Evolutionary conservation across 2,329 filamentous ascomycete genomes (phyloP).

Genomic region (Epichloe sylvatica): DNA sequence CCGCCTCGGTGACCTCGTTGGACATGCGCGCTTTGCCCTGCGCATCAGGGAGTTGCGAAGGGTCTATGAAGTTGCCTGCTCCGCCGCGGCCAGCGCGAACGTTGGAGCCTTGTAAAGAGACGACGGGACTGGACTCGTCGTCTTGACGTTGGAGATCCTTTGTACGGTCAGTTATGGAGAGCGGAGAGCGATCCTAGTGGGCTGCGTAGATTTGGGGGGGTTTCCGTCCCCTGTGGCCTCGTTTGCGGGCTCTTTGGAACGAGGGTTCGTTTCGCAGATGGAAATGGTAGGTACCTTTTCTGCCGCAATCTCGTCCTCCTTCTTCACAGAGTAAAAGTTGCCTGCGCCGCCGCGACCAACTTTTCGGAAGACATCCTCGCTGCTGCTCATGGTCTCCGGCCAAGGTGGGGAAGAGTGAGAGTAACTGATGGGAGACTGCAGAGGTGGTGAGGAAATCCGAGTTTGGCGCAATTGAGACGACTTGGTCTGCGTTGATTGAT

Average conservation of each 20-base stretch:
- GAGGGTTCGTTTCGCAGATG: background rate
- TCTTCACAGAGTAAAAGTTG: slow-evolving; percentile 44
- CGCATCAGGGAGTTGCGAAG: slow-evolving; percentile 19
- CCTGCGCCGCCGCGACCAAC: slow-evolving; percentile 50
- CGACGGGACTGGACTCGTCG: background rate
- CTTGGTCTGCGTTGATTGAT: too few relatives aligned
- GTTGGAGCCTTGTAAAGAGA: slow-evolving; percentile 9
- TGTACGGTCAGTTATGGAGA: too few relatives aligned
- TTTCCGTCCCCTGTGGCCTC: background rate
- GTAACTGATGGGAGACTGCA: too few relatives aligned
- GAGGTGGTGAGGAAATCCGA: too few relatives aligned
- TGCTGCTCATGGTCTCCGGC: slow-evolving; percentile 8
- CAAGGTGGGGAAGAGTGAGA: background rate
- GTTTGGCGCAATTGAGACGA: too few relatives aligned
- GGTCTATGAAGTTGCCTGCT: slow-evolving; percentile 43
- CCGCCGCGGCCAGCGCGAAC: slow-evolving; percentile 24
- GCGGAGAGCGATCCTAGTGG: too few relatives aligned
- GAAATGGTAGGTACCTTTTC: background rate
- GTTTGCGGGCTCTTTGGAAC: background rate
- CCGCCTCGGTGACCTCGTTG: slow-evolving; percentile 20
- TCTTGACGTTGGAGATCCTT: slow-evolving; percentile 28
- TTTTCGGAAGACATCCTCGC: slow-evolving; percentile 32
- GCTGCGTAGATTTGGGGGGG: background rate
- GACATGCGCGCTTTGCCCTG: slow-evolving; percentile 22
- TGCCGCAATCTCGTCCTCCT: slow-evolving; percentile 29